Conservation (phyloP, 257 asterid species). For the Solanum infundibuliforme region DNA sequence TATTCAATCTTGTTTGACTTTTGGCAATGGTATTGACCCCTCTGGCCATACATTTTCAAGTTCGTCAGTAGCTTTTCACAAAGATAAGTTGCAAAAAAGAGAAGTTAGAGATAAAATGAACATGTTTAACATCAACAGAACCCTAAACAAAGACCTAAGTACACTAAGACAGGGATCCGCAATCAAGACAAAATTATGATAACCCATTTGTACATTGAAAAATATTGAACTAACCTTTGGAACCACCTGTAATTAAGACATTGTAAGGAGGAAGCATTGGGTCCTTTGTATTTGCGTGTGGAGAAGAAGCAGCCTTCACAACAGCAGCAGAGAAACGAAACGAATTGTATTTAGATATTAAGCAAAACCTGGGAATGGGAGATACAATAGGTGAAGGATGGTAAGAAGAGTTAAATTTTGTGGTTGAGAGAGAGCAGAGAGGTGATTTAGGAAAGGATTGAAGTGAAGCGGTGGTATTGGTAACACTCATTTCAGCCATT, state of each 20-base stretch:
- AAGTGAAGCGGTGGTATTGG: not conserved
- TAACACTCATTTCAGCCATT: not conserved
- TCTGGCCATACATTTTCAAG: not conserved
- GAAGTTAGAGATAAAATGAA: not conserved
- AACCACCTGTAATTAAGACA: slow-evolving; percentile 79
- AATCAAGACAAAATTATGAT: not conserved
- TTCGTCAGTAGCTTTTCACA: not conserved
- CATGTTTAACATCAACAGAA: not conserved
- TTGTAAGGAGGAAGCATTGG: slow-evolving; percentile 77
- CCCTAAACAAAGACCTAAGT: not conserved
- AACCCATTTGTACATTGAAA: not conserved
- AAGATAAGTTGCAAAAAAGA: not conserved
- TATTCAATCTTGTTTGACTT: not conserved
- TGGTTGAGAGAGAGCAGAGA: not conserved
- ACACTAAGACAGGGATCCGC: not conserved
- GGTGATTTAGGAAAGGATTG: not conserved
- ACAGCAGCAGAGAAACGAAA: not conserved
- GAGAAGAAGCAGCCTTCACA: slow-evolving; percentile 13
- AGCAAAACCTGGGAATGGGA: not conserved
- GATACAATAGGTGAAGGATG: not conserved
- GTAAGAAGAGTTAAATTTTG: not conserved
- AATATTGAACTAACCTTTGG: slow-evolving; percentile 41
- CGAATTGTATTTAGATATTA: not conserved
- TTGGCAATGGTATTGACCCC: not conserved
- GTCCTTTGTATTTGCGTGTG: slow-evolving; percentile 12